Evolutionary conservation across 2,329 filamentous ascomycete species (phyloP).

Genomic region (Penicillium sp.): DNA sequence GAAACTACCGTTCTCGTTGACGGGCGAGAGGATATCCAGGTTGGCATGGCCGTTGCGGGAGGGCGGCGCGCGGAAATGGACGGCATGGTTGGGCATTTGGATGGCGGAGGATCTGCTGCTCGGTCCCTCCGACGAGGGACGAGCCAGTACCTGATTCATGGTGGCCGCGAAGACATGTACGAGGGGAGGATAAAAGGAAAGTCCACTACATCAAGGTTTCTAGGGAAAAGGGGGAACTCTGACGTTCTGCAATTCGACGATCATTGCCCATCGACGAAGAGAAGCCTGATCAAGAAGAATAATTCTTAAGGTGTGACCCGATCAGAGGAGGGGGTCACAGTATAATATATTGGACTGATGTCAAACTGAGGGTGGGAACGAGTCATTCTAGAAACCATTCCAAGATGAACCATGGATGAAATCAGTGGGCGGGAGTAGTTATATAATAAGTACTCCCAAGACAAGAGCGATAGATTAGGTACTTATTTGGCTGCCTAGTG

Average conservation of each 20-base stretch:
- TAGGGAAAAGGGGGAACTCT: constrained; percentile 9
- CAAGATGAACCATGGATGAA: not conserved
- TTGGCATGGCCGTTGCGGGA: constrained; percentile 47
- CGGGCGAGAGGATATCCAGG: constrained; percentile 69
- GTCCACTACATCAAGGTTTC: constrained; percentile 2
- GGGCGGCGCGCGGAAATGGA: constrained; percentile 21
- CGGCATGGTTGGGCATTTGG: constrained; percentile 25
- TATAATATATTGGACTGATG: not conserved
- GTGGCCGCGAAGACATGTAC: constrained; percentile 3
- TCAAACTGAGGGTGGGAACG: constrained; percentile 1
- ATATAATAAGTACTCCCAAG: not conserved
- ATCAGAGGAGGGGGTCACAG: not conserved
- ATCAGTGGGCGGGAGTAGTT: not conserved
- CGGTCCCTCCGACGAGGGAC: constrained; percentile 24
- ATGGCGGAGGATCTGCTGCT: constrained; percentile 24
- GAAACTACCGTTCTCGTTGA: constrained; percentile 93
- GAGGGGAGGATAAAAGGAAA: not conserved
- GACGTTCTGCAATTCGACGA: constrained; percentile 12
- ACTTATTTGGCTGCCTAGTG: not conserved
- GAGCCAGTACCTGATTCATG: constrained; percentile 26
- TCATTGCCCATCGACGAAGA: constrained; percentile 10
- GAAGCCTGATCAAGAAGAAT: not conserved
- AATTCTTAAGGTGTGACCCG: not conserved
- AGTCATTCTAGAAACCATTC: not conserved
- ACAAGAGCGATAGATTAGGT: not conserved